A percentile compares a stretch with the other conserved stretches of the same genome.
Conservation (phyloP, 306 rosid genomes). For the Medicago ruthenica region DNA sequence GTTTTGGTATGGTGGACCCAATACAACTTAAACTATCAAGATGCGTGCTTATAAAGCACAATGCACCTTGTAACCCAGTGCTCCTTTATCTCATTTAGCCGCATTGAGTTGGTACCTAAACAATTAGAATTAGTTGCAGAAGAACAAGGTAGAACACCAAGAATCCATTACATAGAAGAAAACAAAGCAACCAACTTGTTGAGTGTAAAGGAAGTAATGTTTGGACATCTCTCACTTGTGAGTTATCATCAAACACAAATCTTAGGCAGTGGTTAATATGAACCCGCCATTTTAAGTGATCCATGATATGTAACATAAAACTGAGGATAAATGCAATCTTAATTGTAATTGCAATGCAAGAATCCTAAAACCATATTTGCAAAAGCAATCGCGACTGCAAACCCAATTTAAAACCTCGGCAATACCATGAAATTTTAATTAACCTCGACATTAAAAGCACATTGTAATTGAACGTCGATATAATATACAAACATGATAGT, state of each 20-base stretch:
- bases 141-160: background rate
- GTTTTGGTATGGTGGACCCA: background rate
- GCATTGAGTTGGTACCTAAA: no score
- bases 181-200: background rate
- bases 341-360: background rate
- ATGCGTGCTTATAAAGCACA: no score
- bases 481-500: slow-evolving; percentile 53
- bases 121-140: background rate
- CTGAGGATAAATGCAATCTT: no score
- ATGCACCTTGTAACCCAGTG: no score
- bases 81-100: no score
- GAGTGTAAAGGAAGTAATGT: background rate
- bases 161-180: background rate
- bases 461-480: slow-evolving; percentile 36
- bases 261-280: background rate
- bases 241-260: background rate
- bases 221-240: background rate
- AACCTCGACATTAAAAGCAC: slow-evolving; percentile 37
- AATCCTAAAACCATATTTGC: background rate
- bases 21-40: no score
- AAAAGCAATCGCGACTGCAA: no score
- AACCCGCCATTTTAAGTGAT: background rate
- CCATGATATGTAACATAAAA: background rate
- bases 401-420: background rate
- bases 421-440: background rate